Base-by-base conservation (phyloP, 108 stramenopile genomes). In the Skeletonema potamos region DNA sequence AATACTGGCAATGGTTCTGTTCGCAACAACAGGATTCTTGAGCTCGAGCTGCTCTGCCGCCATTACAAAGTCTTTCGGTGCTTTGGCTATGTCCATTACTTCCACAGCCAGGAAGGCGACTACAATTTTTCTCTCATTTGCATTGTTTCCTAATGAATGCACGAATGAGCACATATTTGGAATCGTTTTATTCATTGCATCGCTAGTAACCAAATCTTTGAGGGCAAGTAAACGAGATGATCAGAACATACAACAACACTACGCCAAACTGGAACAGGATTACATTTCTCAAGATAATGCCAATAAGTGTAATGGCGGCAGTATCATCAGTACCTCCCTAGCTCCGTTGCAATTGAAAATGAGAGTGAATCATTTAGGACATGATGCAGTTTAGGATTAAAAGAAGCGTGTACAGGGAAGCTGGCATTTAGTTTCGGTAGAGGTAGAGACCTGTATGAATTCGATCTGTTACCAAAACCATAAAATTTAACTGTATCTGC, bases 11-110 rank as follows among this genome's bases (percentile, higher is more conserved):
- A 74, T 96, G 46, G 57, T 87, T 41, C 34, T 93, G 12, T 94
- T 96, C 62, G 80, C 85, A 1, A 77, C 82, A 46, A 90, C 90
- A 81, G 95, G 95, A 10, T 96, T 92, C 65, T 84, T 96, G 57
- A 89, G 90, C 7, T 79, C 76, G n/a, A 86, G 85, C 24, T 94
- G 90, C 58, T 87, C 88, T 10, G 95, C 92, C 13, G 92, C 92
- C 44, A 96, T 96, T 55, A 94, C 95, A 17, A 96, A 96, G 72
- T 76, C 92, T 18, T 96, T 94, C 71, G 95, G 95, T 18, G 95
- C 95, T 10, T 79, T 96, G 58, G 83, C 92, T 22, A 94, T 94
- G 92, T 88, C 87, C 18, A 92, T 96, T 12, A 96, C 92, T 13
- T 90, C 90, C 17, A 92, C 92, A 27, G 90, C 92, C 1, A 71